Percentiles rank a stretch among this genome's conserved stretches.
Evolutionary conservation across 2,329 filamentous ascomycete genomes (phyloP).

Genomic region (Emericellopsis atlantica): DNA sequence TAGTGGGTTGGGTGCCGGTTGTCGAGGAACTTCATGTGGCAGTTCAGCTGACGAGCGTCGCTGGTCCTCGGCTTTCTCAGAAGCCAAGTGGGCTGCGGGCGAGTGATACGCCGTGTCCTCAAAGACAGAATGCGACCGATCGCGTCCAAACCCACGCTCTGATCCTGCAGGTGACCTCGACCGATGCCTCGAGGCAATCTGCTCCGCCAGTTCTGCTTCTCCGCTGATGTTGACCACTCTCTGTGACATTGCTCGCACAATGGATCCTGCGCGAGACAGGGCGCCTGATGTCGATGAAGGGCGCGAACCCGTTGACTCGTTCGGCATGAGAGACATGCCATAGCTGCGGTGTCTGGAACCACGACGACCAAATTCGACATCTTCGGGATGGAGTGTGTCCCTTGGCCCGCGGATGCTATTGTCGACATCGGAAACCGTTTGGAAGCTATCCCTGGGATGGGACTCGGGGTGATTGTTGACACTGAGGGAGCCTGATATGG

Average conservation of each 20-base stretch:
- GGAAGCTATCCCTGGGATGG: conserved; percentile 40
- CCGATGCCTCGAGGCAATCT: conserved; percentile 49
- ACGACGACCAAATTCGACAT: conserved; percentile 45
- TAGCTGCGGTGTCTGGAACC: conserved; percentile 40
- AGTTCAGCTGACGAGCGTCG: conserved; percentile 8
- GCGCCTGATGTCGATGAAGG: conserved; percentile 49
- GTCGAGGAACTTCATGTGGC: conserved; percentile 6
- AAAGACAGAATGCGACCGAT: conserved; percentile 17
- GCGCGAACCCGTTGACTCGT: conserved; percentile 41
- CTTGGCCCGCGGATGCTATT: conserved; percentile 38
- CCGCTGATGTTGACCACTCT: conserved; percentile 96
- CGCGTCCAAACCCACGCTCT: conserved; percentile 8
- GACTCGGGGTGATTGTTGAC: conserved; percentile 23
- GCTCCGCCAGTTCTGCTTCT: conserved; percentile 73
- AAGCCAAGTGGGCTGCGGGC: conserved; percentile 24
- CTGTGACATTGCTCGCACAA: conserved; percentile 81
- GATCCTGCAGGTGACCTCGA: conserved; percentile 41
- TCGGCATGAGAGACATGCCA: conserved; percentile 41
- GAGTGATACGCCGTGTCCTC: conserved; percentile 39
- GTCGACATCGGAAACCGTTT: conserved; percentile 41
- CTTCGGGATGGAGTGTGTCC: conserved; percentile 38
- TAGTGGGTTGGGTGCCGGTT: conserved; percentile 52
- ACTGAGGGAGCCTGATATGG: conserved; percentile 37
- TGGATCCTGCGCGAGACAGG: conserved; percentile 57
- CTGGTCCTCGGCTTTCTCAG: conserved; percentile 28